A percentile compares a stretch with the other conserved stretches of the same genome.
Evolutionary conservation across 352 stramenopile genomes (phyloP).

Genomic region (Pythium biforme): DNA sequence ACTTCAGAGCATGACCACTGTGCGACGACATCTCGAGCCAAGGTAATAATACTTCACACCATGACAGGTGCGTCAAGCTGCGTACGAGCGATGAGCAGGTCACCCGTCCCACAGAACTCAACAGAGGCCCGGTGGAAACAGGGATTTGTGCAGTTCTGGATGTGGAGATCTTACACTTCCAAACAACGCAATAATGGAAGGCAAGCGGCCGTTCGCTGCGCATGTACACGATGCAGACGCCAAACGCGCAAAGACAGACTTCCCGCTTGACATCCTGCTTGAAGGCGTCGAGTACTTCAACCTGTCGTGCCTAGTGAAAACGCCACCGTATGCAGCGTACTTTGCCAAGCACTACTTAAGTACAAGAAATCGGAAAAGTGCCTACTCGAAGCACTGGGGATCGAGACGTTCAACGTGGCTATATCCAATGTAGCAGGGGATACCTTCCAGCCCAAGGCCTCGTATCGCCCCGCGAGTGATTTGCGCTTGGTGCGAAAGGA

Average conservation of each 20-base stretch:
- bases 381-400: neutral
- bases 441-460: neutral
- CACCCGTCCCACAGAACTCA: too few species aligned
- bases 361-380: constrained; percentile 1
- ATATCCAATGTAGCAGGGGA: neutral
- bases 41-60: too few species aligned
- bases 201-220: neutral
- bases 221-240: neutral
- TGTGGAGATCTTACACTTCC: neutral
- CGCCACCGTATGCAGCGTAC: constrained; percentile 1
- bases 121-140: too few species aligned
- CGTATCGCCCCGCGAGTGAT: constrained; percentile 1
- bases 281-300: constrained; percentile 4
- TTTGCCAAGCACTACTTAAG: constrained; percentile 6
- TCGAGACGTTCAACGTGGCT: constrained; percentile 2
- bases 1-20: too few species aligned
- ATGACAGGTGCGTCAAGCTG: too few species aligned
- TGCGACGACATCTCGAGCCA: too few species aligned
- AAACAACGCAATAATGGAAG: constrained; percentile 2
- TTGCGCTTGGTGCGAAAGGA: constrained; percentile 3
- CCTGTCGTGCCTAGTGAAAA: neutral
- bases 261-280: constrained; percentile 5
- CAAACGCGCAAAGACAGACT: constrained; percentile 5
- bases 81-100: too few species aligned
- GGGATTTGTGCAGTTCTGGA: neutral